A percentile compares a stretch with the other conserved stretches of the same genome.
Evolutionary conservation across 2,329 filamentous ascomycete genomes (phyloP).

Genomic region (Cadophora sp.): DNA sequence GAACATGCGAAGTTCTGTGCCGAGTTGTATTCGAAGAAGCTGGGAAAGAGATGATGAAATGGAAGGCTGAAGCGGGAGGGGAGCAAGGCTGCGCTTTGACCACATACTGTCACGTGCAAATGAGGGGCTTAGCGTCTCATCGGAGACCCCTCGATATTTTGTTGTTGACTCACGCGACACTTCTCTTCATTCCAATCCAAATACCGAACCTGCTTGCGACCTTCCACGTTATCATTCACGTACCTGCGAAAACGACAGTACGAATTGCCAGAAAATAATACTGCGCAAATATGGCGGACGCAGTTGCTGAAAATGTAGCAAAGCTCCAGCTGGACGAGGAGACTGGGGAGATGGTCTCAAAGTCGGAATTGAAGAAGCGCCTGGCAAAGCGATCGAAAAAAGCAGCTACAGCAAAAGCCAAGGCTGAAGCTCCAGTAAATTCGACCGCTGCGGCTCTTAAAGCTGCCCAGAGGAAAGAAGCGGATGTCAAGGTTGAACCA

Average conservation of each 20-base stretch:
- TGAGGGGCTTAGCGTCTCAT: conserved; percentile 16
- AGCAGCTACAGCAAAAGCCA: conserved; percentile 58
- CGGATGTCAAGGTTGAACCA: conserved; percentile 46
- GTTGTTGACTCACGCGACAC: conserved; percentile 24
- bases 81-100: conserved; percentile 13
- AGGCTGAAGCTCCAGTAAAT: conserved; percentile 49
- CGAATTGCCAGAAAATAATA: background rate
- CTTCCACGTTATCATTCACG: background rate
- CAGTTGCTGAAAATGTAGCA: conserved; percentile 51
- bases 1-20: conserved; percentile 25
- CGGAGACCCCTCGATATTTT: background rate
- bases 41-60: no score
- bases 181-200: no score
- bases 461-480: conserved; percentile 36
- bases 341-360: conserved; percentile 71
- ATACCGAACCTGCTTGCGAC: background rate
- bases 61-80: conserved; percentile 7
- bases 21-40: background rate
- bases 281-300: conserved; percentile 52
- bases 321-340: conserved; percentile 68
- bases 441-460: conserved; percentile 36
- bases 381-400: conserved; percentile 65
- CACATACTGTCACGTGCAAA: background rate
- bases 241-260: background rate
- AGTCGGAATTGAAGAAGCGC: conserved; percentile 68